Evolutionary conservation across 257 asterid genomes (phyloP), one percentile per base, ranked within the genome.

Genomic region (Ilex asprella): DNA sequence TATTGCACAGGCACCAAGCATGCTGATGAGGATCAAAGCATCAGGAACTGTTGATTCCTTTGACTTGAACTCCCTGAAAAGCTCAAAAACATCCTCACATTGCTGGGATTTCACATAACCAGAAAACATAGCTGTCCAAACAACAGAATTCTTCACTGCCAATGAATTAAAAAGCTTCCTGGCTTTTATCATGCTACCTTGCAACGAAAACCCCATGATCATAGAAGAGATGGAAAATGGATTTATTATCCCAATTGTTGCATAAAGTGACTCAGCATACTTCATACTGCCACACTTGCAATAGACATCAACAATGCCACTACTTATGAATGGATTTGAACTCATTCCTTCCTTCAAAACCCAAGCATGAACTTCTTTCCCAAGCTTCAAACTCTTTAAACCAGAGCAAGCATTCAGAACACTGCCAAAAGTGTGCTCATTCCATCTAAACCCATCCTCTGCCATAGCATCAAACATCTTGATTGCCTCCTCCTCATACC

Each of bases 341-440:
- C 60, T 72, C 77, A 72, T 65, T 12, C 89, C 94, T 41, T 79
- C 73, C 73, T 76, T 86, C 47, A 86, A 55, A 63, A 84, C 94
- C 84, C 81, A 69, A n/a, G 80, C 80, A 71, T 92, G 99, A 67
- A 82, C 70, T 73, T 86, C 94, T 70, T 92, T 92, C 59, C 89
- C 95, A 31, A 80, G 72, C 55, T 78, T 81, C 73, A 80, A 69
- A 67, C 71, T 70, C 81, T 76, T 92, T 76, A 81, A 63, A 60
- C 81, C 62, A 62, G 86, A 77, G 76, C 93, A 85, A 68, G 92
- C 95, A 30, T 61, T 73, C 74, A 92, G 65, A 55, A 89, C 49
- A 56, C 94, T 83, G 44, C 83, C 87, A 59, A 83, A 78, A 0
- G 88, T 78, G 56, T 86, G 95, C 15, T 84, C 89, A 14, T 76